A percentile compares a stretch with the other conserved stretches of the same genome.
These are phyloP conservation scores for Physcia stellaris DNA, from an alignment of 495 filamentous ascomycete genomes.

Conservation along the genomic window DNA sequence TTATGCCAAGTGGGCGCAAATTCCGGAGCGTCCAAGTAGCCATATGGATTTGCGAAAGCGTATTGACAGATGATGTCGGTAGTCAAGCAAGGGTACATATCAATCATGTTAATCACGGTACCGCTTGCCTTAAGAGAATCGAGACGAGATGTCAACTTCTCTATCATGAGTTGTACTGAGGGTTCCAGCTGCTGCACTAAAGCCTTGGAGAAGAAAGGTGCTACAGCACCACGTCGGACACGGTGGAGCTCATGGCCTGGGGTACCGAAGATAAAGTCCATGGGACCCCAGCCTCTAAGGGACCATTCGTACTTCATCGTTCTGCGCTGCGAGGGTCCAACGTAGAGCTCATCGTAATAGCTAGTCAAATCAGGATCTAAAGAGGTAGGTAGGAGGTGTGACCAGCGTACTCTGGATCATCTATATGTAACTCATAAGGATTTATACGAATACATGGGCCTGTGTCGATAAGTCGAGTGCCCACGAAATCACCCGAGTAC, in stretches of 20 bases:
- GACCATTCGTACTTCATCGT: constrained; percentile 2
- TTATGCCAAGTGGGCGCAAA: constrained; percentile 9
- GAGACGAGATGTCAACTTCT: constrained; percentile 7
- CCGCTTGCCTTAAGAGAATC: constrained; percentile 6
- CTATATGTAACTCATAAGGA: constrained; percentile 20
- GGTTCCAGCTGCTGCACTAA: constrained; percentile 13
- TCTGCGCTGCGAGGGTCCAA: background rate
- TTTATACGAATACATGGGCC: constrained; percentile 27
- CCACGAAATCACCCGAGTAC: constrained; percentile 6
- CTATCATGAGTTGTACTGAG: constrained; percentile 6
- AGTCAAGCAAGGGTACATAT: constrained; percentile 28
- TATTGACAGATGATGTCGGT: constrained; percentile 16
- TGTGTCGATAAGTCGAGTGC: constrained; percentile 5
- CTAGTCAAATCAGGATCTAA: background rate
- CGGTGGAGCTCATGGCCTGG: constrained; percentile 21
- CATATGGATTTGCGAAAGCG: constrained; percentile 9
- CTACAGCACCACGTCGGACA: constrained; percentile 23
- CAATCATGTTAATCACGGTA: constrained; percentile 22
- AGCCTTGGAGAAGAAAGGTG: constrained; percentile 21
- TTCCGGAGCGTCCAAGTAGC: constrained; percentile 8
- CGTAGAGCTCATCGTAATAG: constrained; percentile 6
- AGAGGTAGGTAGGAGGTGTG: constrained; percentile 5
- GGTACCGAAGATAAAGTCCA: constrained; percentile 15
- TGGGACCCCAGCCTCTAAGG: constrained; percentile 1
- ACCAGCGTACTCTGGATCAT: constrained; percentile 18